A percentile compares a stretch with the other conserved stretches of the same genome.
Conservation (phyloP, 2,329 filamentous ascomycete genomes). For the Pseudogymnoascus sp. region DNA sequence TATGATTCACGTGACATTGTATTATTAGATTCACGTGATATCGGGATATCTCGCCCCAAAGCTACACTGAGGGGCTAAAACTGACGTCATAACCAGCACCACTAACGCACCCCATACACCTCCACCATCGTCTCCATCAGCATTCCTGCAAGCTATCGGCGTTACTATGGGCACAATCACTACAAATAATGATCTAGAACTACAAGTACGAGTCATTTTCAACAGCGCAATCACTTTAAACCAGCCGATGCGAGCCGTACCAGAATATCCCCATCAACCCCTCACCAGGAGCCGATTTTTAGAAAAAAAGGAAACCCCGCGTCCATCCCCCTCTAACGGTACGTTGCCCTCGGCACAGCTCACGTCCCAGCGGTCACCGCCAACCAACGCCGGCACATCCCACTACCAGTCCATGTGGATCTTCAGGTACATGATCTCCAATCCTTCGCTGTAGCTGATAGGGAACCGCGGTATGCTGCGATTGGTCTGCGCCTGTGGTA, state of each 20-base stretch:
- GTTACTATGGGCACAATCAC: not conserved
- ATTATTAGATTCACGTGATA: not conserved
- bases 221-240: not conserved
- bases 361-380: not conserved
- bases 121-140: not conserved
- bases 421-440: constrained; percentile 1
- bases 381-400: not conserved
- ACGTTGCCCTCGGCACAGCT: constrained; percentile 1
- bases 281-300: not conserved
- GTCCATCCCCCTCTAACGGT: not conserved
- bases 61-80: not conserved
- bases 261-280: not conserved
- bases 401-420: constrained; percentile 7
- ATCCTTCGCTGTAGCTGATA: not conserved
- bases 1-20: not conserved
- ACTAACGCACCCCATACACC: not conserved
- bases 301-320: not conserved
- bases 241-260: not conserved
- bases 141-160: not conserved
- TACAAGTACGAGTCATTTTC: not conserved
- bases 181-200: not conserved
- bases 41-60: not conserved
- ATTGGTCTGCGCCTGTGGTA: no score
- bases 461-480: not conserved
- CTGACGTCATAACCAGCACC: not conserved